Evolutionary conservation across 306 rosid species (phyloP).

Genomic region (Pterocarpus santalinus): DNA sequence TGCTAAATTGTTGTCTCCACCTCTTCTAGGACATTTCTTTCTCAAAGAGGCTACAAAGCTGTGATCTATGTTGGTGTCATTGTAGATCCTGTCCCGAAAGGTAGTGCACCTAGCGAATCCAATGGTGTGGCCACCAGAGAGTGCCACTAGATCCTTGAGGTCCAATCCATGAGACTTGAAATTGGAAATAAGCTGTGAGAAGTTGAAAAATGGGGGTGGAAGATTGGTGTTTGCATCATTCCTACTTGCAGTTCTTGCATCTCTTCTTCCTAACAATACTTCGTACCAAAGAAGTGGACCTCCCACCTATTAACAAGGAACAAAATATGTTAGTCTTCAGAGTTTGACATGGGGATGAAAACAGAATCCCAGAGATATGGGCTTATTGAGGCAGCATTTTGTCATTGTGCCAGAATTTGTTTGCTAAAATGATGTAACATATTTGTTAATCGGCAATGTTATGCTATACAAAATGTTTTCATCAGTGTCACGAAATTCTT

Average conservation of each 20-base stretch:
- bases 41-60: slow-evolving; percentile 33
- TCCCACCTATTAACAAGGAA: slow-evolving; percentile 41
- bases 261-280: slow-evolving; percentile 51
- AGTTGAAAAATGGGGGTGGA: slow-evolving; percentile 36
- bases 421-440: too few species aligned
- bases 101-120: slow-evolving; percentile 46
- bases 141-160: slow-evolving; percentile 43
- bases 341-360: too few species aligned
- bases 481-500: too few species aligned
- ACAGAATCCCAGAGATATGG: too few species aligned
- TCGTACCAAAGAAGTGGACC: slow-evolving; percentile 40
- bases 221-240: slow-evolving; percentile 45
- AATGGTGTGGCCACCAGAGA: slow-evolving; percentile 62
- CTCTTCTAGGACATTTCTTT: slow-evolving; percentile 32
- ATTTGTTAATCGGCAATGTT: too few species aligned
- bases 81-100: slow-evolving; percentile 47
- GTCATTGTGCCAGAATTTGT: too few species aligned
- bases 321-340: not conserved
- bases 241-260: slow-evolving; percentile 48
- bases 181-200: slow-evolving; percentile 45
- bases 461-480: too few species aligned
- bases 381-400: too few species aligned
- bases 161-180: slow-evolving; percentile 45
- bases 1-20: slow-evolving; percentile 35
- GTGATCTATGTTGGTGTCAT: slow-evolving; percentile 44